Evolutionary conservation across 192 early-diverging fungal genomes (phyloP).

Genomic region (Thamnidium elegans): DNA sequence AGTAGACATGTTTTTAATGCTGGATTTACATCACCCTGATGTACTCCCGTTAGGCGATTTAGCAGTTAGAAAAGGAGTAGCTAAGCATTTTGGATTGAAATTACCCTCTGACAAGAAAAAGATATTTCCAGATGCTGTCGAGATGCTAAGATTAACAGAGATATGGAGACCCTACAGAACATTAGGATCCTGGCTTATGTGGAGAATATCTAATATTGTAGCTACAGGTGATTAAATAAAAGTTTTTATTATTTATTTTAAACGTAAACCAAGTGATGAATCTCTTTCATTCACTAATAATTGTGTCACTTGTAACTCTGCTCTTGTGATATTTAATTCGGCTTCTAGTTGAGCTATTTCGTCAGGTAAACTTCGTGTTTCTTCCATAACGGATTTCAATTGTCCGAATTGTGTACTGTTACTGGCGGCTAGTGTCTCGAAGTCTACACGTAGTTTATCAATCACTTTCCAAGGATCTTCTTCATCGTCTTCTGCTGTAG

Average conservation of each 20-base stretch:
- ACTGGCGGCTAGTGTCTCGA: not conserved
- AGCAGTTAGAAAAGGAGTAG: constrained; percentile 64
- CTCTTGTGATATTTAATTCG: constrained; percentile 12
- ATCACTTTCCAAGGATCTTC: constrained; percentile 16
- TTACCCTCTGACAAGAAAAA: constrained; percentile 11
- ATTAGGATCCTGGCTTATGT: constrained; percentile 67
- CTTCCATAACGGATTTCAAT: constrained; percentile 1
- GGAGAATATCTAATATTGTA: constrained; percentile 33
- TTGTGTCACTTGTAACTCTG: constrained; percentile 11
- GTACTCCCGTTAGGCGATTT: constrained; percentile 65
- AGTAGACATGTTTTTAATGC: constrained; percentile 69
- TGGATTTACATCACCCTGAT: constrained; percentile 66
- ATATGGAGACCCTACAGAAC: constrained; percentile 66
- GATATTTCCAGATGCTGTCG: constrained; percentile 26
- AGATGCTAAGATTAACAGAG: constrained; percentile 54
- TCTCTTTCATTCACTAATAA: constrained; percentile 12
- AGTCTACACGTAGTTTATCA: not conserved
- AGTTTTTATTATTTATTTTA: no score
- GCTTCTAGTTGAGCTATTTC: constrained; percentile 15
- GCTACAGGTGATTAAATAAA: not conserved
- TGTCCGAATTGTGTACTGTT: not conserved
- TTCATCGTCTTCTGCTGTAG: not conserved
- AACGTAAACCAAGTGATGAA: no score
- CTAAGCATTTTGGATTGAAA: constrained; percentile 54
- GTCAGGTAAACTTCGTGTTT: constrained; percentile 5